Evolutionary conservation across 2,329 filamentous ascomycete species (phyloP).

Genomic region (Aspergillus calidoustus): DNA sequence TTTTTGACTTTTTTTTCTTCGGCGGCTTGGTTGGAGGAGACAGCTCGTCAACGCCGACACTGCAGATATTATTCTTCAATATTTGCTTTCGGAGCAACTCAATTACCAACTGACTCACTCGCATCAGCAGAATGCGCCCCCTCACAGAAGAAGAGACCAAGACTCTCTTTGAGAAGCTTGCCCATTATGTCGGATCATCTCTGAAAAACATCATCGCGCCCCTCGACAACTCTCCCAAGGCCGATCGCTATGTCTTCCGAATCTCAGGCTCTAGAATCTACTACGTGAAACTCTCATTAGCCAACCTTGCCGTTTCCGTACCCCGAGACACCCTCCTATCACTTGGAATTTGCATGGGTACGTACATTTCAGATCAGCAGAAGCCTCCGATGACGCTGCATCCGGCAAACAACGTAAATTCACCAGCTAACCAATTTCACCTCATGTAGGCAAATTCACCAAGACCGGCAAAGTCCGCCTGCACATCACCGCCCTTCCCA

Average conservation of each 20-base stretch:
- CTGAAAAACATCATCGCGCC: conserved; percentile 83
- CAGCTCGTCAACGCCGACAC: not conserved
- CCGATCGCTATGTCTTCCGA: conserved; percentile 85
- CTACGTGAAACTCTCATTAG: conserved; percentile 86
- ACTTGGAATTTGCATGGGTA: conserved; percentile 83
- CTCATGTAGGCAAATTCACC: conserved; percentile 67
- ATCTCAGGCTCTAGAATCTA: conserved; percentile 83
- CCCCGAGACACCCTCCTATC: conserved; percentile 81
- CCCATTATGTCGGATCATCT: conserved; percentile 86
- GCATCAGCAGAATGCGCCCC: conserved; percentile 65
- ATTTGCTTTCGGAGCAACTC: not conserved
- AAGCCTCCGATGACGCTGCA: no score
- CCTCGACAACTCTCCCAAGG: conserved; percentile 64
- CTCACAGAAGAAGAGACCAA: conserved; percentile 70
- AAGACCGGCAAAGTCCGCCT: conserved; percentile 95
- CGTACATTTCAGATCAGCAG: not conserved
- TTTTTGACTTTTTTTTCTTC: conserved; percentile 14
- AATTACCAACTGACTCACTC: not conserved
- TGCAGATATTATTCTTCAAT: no score
- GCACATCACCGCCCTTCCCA: conserved; percentile 87
- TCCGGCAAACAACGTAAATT: not conserved
- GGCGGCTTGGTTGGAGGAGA: not conserved
- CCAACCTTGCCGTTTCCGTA: conserved; percentile 88
- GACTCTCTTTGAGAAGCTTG: conserved; percentile 88
- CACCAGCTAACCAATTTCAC: not conserved